Evolutionary conservation across 2,329 filamentous ascomycete genomes (phyloP), one percentile per base, ranked within the genome.

Genomic region (Hymenoscyphus scutula): DNA sequence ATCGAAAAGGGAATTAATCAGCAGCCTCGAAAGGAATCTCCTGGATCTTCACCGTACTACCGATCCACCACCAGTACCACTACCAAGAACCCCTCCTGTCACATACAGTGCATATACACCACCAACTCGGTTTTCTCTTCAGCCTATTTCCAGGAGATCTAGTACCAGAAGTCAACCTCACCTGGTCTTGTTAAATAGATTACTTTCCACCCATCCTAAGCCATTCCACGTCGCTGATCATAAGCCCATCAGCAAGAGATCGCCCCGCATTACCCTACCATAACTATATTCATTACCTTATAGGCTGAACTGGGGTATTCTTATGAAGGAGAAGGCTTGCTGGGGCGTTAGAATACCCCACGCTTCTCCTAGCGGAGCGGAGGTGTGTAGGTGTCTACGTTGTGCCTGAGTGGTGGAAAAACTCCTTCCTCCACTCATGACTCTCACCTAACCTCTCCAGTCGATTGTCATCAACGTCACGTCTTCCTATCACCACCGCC

Each of bases 371-470:
- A 54, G 51, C 65, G 62, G 62, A 62, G 60, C 54, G 55, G 64
- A 62, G 56, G 59, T 64, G 64, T 56, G 17, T 34, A 48, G 5
- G 19, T 5, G 7, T 3, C 5, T 51, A n/a, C n/a, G n/a, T n/a
- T n/a, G n/a, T n/a, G n/a, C n/a, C 0, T 61, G n/a, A 60, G 63
- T 69, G 64, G 67, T 68, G 68, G 67, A 69, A 68, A 45, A 65
- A 65, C 51, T 68, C 37, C 30, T 60, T 60, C 64, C 37, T 60
- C 56, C 3, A 41, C 27, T 34, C 58, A 23, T 60, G 63, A 55
- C 62, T 37, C 59, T 56, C 61, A 54, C 61, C 45, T 38, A 30
- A 48, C 55, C 62, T 51, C 57, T 53, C 58, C 37, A 19, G 27
- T 56, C 56, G 54, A 55, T 45, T 58, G 56, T 58, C 56, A 29